Conservation (phyloP, 1,284 basidiomycete species). For the Ustilago curta region DNA sequence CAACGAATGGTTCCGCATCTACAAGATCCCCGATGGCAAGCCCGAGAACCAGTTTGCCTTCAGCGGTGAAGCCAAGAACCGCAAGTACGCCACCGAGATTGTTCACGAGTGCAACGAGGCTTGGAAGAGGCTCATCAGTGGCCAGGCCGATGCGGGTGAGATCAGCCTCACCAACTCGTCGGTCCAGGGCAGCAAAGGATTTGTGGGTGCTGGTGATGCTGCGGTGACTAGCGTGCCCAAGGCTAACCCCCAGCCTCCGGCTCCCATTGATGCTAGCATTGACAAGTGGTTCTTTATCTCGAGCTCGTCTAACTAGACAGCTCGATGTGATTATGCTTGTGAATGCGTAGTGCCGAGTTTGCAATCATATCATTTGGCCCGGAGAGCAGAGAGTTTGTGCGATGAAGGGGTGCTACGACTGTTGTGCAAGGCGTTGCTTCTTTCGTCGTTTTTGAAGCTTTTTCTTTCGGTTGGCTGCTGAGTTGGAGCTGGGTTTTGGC, state of each 20-base stretch:
- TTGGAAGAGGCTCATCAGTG: constrained; percentile 91
- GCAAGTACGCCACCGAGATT: constrained; percentile 96
- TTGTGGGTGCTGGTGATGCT: constrained; percentile 75
- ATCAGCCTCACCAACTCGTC: constrained; percentile 74
- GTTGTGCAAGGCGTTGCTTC: constrained; percentile 29
- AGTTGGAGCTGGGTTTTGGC: constrained; percentile 11
- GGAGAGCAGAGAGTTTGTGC: not conserved
- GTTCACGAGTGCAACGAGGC: constrained; percentile 99
- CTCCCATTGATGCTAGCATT: constrained; percentile 68
- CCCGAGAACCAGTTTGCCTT: constrained; percentile 99
- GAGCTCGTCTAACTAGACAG: constrained; percentile 46
- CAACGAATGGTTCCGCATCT: constrained; percentile 87
- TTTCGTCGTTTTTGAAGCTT: constrained; percentile 36
- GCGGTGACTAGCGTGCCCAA: constrained; percentile 78
- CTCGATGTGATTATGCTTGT: not conserved
- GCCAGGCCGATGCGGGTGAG: constrained; percentile 73
- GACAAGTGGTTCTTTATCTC: constrained; percentile 70
- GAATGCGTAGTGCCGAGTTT: not conserved
- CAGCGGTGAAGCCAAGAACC: constrained; percentile 98
- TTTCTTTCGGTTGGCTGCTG: constrained; percentile 39
- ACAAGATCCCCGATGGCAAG: constrained; percentile 97
- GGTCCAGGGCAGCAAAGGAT: constrained; percentile 80
- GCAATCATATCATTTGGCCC: not conserved
- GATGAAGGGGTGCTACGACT: not conserved
- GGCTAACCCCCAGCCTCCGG: constrained; percentile 74